Conservation (phyloP, 768 basidiomycete genomes). For the Auricularia cornea region DNA sequence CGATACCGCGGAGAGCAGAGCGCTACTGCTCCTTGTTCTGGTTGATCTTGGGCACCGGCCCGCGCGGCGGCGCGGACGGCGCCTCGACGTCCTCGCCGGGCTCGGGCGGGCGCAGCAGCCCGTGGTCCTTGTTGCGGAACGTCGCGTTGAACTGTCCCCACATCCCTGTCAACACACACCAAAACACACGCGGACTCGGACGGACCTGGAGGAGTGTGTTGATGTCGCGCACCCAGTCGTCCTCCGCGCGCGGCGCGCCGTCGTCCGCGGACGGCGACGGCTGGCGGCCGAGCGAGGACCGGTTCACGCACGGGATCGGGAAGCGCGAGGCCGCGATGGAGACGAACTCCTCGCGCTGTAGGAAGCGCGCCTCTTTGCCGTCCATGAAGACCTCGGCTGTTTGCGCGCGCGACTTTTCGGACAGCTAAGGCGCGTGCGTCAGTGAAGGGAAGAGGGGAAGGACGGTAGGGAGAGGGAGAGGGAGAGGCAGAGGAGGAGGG, state of each 20-base stretch:
- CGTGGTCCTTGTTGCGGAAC: slow-evolving; percentile 67
- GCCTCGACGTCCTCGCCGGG: background rate
- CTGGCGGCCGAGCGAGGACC: slow-evolving; percentile 56
- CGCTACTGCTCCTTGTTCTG: background rate
- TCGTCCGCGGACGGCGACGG: slow-evolving; percentile 8
- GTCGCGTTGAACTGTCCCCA: slow-evolving; percentile 66
- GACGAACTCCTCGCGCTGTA: slow-evolving; percentile 80
- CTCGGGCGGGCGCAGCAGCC: background rate
- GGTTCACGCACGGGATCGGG: slow-evolving; percentile 89
- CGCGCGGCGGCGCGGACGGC: background rate
- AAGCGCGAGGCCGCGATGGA: slow-evolving; percentile 76
- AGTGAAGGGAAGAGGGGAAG: too few species aligned
- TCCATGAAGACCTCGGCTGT: slow-evolving; percentile 89
- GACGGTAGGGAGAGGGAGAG: background rate
- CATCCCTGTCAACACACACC: too few species aligned
- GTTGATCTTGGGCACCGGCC: background rate
- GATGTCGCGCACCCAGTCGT: slow-evolving; percentile 96
- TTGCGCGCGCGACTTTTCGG: slow-evolving; percentile 68
- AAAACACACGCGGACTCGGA: slow-evolving; percentile 4
- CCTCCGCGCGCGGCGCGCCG: slow-evolving; percentile 56
- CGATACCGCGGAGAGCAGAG: background rate
- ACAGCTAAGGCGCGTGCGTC: too few species aligned
- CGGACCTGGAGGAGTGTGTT: slow-evolving; percentile 70
- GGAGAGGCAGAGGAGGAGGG: background rate
- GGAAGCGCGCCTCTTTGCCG: slow-evolving; percentile 73